phyloP scores from a whole-genome alignment of 345 rosid species.

The Eucalyptus regnans region DNA sequence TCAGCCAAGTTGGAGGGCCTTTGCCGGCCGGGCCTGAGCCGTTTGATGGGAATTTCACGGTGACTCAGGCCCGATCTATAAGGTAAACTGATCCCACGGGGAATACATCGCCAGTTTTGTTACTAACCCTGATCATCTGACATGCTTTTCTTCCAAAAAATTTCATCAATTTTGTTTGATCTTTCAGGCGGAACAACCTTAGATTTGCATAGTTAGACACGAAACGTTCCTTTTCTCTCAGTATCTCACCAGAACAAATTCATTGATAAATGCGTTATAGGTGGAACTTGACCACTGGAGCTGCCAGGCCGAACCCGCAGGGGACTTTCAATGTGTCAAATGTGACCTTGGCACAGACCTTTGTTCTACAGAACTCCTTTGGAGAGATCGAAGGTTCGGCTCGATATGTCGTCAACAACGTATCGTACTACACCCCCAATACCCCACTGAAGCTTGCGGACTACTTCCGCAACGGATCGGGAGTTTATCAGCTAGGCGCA shows the following conservation, averaged over 20 bases:
- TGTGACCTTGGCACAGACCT: conserved; percentile 27
- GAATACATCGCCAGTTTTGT: neutral
- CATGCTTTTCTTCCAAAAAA: neutral
- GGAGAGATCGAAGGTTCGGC: neutral
- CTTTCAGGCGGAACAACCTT: neutral
- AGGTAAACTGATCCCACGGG: conserved; percentile 1
- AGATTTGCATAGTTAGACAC: neutral
- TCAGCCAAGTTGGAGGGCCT: conserved; percentile 1
- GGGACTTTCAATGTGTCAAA: conserved; percentile 47
- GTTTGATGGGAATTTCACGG: conserved; percentile 15
- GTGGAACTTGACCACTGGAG: conserved; percentile 54
- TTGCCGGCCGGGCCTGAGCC: conserved; percentile 29
- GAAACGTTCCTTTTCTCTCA: neutral
- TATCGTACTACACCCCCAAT: conserved; percentile 15
- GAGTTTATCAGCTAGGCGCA: conserved; percentile 21
- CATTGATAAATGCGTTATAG: neutral
- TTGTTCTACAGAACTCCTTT: conserved; percentile 12
- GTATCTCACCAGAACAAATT: neutral
- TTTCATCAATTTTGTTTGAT: neutral
- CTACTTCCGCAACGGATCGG: conserved; percentile 10
- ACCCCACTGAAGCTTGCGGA: conserved; percentile 50
- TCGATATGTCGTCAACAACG: conserved; percentile 18
- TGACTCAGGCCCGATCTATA: conserved; percentile 27
- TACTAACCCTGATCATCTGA: neutral
- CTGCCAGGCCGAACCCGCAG: conserved; percentile 60